A percentile compares a stretch with the other conserved stretches of the same genome.
phyloP scores from a whole-genome alignment of 768 basidiomycete genomes.

The Leccinum rimulosum region DNA sequence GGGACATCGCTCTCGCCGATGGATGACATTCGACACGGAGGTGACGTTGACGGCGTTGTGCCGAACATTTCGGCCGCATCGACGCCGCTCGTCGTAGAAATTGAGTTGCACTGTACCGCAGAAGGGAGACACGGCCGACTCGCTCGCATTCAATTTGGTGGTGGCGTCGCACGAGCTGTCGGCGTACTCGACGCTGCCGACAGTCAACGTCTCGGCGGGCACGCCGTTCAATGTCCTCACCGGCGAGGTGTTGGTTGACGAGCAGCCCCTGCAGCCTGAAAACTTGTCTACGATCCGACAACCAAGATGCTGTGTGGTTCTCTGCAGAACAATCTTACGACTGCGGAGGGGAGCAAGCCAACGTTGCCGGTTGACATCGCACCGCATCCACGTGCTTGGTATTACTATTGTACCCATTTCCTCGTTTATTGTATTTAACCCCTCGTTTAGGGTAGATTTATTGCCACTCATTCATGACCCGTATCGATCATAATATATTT shows the following conservation, averaged over 20 bases:
- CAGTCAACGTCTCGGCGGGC: conserved; percentile 68
- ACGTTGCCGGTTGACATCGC: conserved; percentile 44
- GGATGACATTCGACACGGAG: conserved; percentile 70
- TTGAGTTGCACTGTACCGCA: conserved; percentile 69
- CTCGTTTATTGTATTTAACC: too few species aligned
- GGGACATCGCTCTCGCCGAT: conserved; percentile 66
- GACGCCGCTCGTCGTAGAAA: conserved; percentile 43
- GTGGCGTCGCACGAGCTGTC: conserved; percentile 71
- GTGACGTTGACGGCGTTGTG: conserved; percentile 74
- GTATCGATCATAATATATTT: too few species aligned
- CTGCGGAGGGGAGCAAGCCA: conserved; percentile 31
- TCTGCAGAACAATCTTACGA: conserved; percentile 45
- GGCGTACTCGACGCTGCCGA: conserved; percentile 45
- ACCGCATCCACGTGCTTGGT: too few species aligned
- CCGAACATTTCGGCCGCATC: conserved; percentile 44
- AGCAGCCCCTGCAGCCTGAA: conserved; percentile 48
- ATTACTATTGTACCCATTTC: too few species aligned
- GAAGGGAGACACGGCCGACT: conserved; percentile 63
- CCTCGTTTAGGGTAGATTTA: too few species aligned
- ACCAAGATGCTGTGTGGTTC: conserved; percentile 62
- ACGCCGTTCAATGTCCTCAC: conserved; percentile 51
- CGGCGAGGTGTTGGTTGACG: conserved; percentile 64
- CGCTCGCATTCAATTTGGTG: conserved; percentile 61
- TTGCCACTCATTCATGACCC: too few species aligned
- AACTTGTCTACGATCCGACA: conserved; percentile 51